phyloP scores from a whole-genome alignment of 2,329 filamentous ascomycete species.

The Sclerotinia subarctica region DNA sequence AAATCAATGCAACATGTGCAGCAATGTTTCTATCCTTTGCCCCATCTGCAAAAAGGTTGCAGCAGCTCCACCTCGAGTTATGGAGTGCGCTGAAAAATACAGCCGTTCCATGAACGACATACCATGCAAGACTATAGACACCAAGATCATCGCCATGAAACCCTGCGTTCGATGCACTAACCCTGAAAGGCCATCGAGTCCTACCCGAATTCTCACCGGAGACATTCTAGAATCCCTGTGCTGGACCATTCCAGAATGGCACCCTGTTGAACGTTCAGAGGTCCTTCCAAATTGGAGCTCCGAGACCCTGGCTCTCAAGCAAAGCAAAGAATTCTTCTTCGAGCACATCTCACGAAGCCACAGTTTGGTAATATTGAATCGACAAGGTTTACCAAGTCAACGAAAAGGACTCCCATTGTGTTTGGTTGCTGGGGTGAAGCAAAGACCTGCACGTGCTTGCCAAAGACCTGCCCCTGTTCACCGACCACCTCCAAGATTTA shows the following conservation, averaged over 20 bases:
- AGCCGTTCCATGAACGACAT: not conserved
- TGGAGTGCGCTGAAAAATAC: not conserved
- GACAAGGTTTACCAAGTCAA: constrained; percentile 3
- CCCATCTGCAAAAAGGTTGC: not conserved
- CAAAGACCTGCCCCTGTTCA: not conserved
- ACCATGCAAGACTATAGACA: not conserved
- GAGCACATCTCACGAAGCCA: not conserved
- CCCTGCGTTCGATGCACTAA: not conserved
- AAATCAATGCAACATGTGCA: not conserved
- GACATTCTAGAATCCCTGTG: not conserved
- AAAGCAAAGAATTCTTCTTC: not conserved
- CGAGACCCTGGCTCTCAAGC: not conserved
- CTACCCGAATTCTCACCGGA: not conserved
- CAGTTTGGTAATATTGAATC: not conserved
- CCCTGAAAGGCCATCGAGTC: not conserved
- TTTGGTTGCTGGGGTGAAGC: not conserved
- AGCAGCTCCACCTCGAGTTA: not conserved
- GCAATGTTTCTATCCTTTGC: not conserved
- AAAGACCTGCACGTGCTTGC: not conserved
- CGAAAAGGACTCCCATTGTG: not conserved
- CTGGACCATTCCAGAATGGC: not conserved
- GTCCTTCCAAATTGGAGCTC: not conserved
- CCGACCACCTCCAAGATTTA: not conserved
- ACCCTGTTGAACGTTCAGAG: not conserved
- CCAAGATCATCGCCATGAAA: not conserved